Evolutionary conservation across 345 rosid species (phyloP).

Genomic region (Hibiscus trionum): DNA sequence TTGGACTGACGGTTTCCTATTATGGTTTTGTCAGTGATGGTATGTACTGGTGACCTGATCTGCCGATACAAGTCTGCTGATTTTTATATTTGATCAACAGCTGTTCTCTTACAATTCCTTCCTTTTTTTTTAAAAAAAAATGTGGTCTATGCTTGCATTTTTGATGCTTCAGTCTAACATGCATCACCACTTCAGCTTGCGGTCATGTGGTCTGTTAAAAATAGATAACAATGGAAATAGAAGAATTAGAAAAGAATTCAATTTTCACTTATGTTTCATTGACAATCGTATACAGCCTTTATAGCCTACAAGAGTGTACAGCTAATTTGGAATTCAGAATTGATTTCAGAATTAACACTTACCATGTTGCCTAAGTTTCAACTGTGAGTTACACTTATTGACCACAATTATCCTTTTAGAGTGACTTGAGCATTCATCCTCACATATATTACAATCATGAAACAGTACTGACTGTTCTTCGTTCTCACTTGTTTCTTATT

Average conservation of each 20-base stretch:
- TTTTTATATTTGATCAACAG: background rate
- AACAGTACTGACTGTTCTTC: background rate
- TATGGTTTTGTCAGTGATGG: conserved; percentile 99
- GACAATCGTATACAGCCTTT: no score
- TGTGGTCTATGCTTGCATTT: background rate
- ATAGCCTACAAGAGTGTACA: no score
- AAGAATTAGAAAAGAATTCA: no score
- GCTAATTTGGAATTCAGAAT: no score
- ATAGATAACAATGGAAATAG: no score
- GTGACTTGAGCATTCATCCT: background rate
- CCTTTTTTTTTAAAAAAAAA: background rate
- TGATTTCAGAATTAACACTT: background rate
- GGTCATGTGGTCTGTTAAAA: no score
- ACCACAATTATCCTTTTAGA: background rate
- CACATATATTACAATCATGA: background rate
- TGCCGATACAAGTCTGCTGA: background rate
- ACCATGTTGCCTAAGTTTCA: background rate
- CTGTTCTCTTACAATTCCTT: background rate
- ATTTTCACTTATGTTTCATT: no score
- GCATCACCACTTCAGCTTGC: background rate
- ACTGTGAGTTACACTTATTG: background rate
- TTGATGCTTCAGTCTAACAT: conserved; percentile 1
- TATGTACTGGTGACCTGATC: conserved; percentile 30
- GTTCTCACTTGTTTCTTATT: background rate
- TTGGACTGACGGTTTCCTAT: conserved; percentile 91